Evolutionary conservation across 2,329 filamentous ascomycete species (phyloP).

Genomic region (Monosporascus sp.): DNA sequence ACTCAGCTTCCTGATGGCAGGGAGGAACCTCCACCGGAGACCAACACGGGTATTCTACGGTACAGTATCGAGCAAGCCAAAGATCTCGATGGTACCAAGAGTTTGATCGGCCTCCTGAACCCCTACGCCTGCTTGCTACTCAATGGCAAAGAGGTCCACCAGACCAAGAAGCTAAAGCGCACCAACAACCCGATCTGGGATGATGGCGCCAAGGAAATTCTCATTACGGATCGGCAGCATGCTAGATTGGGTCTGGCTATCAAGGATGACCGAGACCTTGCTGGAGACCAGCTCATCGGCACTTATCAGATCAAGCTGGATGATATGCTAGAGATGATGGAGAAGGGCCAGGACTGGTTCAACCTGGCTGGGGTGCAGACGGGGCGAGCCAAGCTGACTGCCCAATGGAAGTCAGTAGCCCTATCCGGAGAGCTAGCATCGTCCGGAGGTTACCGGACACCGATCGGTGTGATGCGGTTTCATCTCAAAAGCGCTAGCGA

Average conservation of each 20-base stretch:
- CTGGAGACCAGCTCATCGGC: constrained; percentile 77
- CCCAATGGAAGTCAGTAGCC: constrained; percentile 93
- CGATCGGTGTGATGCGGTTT: constrained; percentile 90
- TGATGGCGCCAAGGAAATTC: constrained; percentile 85
- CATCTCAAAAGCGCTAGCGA: constrained; percentile 81
- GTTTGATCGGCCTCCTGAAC: constrained; percentile 82
- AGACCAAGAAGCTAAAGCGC: constrained; percentile 87
- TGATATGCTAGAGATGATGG: constrained; percentile 85
- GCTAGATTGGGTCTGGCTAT: constrained; percentile 87
- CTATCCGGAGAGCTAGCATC: constrained; percentile 71
- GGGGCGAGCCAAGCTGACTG: constrained; percentile 82
- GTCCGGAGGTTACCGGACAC: constrained; percentile 84
- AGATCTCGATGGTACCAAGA: constrained; percentile 89
- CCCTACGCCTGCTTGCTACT: constrained; percentile 85
- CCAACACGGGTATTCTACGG: constrained; percentile 87
- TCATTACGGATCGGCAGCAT: constrained; percentile 88
- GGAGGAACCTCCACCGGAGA: constrained; percentile 74
- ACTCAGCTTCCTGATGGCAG: constrained; percentile 70
- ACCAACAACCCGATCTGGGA: constrained; percentile 98
- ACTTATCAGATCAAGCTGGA: constrained; percentile 94
- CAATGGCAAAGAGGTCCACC: constrained; percentile 86
- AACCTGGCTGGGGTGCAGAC: constrained; percentile 74
- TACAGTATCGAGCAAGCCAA: constrained; percentile 96
- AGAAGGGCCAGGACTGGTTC: constrained; percentile 95
- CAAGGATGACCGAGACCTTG: constrained; percentile 89